Base-by-base conservation (phyloP, 176 grass and related monocot genomes). In the Guadua angustifolia region DNA sequence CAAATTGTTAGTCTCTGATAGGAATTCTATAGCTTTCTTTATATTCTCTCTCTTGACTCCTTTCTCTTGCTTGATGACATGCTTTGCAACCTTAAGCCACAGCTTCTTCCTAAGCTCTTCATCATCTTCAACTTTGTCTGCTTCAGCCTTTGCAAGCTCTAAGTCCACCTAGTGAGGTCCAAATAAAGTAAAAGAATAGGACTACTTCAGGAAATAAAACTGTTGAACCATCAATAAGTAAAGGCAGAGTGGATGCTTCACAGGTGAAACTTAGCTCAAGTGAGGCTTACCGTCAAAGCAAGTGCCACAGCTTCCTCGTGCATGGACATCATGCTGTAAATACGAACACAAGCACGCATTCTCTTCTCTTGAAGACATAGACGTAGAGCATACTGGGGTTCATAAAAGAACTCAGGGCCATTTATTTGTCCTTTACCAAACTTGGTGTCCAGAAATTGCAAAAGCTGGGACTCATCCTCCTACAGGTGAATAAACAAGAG, bases 251-350 rank as follows among this genome's bases (percentile, higher is more conserved):
- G 38, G 42, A 78, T 60, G 50, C 78, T 60, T 66, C 73, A 83
- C 6, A 74, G 8, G 79, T 59, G 29, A 32, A 85, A 84, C 32
- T 57, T 50, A 65, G 51, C 8, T 24, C 56, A 15, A 36, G 53
- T 81, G 69, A 81, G 57, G 26, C 64, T 80, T 91, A 93, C 95
- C 89, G 88, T 92, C 53, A 98, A 91, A 87, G 95, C 93, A 84
- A 98, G 93, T 59, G 95, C 93, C 45, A 98, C 95, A 74, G 95
- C 95, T 88, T 98, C 95, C 86, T 95, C 95, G 29, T 98, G 95
- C 95, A 98, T 98, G 79, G 91, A 93, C 95, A 98, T 98, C 93
- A 95, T 98, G 80, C 95, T 98, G 70, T 98, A 98, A 79, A 98
- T 98, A 80, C 89, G 89, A 86, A 98, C 89, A 80, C 95, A 98